Percentiles rank a stretch among this genome's conserved stretches.
Conservation (phyloP, 495 filamentous ascomycete species). For the Xylaria palmicola region DNA sequence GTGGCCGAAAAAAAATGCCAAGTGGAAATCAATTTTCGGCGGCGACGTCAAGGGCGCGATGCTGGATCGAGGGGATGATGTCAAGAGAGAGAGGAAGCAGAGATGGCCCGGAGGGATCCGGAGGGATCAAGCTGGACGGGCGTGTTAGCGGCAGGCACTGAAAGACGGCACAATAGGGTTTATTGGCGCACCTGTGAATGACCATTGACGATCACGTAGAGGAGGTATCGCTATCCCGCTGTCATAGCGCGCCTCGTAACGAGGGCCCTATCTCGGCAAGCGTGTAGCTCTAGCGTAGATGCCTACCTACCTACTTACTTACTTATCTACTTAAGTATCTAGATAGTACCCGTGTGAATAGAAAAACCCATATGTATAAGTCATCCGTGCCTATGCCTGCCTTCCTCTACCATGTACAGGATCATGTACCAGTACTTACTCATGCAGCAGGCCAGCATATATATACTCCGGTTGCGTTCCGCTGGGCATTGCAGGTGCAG, state of each 20-base stretch:
- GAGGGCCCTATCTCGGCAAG: too few relatives aligned
- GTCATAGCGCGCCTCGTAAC: neutral
- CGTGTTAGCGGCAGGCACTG: neutral
- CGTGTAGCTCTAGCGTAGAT: too few relatives aligned
- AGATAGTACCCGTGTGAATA: too few relatives aligned
- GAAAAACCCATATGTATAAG: too few relatives aligned
- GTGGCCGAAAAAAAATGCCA: constrained; percentile 7
- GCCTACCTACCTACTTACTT: too few relatives aligned
- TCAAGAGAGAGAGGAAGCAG: neutral
- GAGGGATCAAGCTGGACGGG: constrained; percentile 4
- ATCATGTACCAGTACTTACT: too few relatives aligned
- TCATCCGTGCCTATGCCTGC: too few relatives aligned
- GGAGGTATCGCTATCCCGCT: neutral
- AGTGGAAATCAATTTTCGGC: neutral
- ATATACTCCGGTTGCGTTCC: too few relatives aligned
- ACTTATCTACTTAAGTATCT: too few relatives aligned
- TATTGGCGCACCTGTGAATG: constrained; percentile 4
- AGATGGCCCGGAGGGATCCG: too few relatives aligned
- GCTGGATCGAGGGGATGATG: neutral
- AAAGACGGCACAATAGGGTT: constrained; percentile 8
- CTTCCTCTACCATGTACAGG: too few relatives aligned
- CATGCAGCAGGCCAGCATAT: too few relatives aligned
- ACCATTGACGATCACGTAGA: neutral
- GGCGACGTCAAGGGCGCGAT: neutral
- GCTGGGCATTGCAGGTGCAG: neutral